Percentiles rank a stretch among this genome's conserved stretches.
Conservation (phyloP, 225 moss, liverwort and hornwort genomes). For the Neckera pumila region DNA sequence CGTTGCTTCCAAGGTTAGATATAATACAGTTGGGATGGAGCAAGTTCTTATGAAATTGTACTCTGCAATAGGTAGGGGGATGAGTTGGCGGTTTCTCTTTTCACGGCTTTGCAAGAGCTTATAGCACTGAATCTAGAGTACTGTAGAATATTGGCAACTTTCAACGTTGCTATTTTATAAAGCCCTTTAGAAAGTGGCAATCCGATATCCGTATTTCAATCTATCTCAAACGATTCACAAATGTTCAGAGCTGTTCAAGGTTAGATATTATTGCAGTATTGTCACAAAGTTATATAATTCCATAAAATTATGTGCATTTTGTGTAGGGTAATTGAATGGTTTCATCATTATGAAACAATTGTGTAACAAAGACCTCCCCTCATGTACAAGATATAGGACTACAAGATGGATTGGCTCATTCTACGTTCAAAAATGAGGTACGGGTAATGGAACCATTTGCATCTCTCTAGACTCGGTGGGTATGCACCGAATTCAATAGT, state of each 20-base stretch:
- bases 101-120: not conserved
- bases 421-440: not conserved
- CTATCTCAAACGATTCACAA: not conserved
- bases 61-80: not conserved
- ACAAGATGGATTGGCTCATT: not conserved
- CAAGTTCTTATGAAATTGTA: not conserved
- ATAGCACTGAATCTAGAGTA: not conserved
- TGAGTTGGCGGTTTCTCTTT: not conserved
- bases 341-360: not conserved
- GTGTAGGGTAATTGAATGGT: too few species aligned
- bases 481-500: rapidly evolving
- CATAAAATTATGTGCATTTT: not conserved
- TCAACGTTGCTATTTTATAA: not conserved
- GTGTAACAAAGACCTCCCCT: not conserved
- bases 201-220: not conserved
- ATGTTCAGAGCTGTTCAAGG: not conserved
- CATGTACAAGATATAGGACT: too few species aligned
- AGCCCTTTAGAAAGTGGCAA: not conserved
- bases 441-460: rapidly evolving
- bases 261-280: not conserved
- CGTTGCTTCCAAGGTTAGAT: not conserved
- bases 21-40: not conserved
- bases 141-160: not conserved
- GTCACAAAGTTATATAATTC: not conserved
- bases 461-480: not conserved